Base-by-base conservation (phyloP, 345 rosid species). In the Psidium guajava region DNA sequence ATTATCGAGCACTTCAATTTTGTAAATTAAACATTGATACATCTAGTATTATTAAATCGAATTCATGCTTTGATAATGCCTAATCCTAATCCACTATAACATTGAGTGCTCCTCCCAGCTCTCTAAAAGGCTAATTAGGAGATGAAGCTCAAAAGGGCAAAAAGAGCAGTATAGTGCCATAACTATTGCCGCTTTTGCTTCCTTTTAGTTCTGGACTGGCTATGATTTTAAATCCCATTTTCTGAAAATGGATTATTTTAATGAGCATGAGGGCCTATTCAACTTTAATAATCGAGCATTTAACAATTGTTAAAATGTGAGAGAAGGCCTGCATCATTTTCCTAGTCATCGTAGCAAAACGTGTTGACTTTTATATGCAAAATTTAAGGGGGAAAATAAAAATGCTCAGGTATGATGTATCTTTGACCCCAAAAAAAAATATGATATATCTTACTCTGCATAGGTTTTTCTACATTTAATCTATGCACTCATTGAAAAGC, bases 81-180 rank as follows among this genome's bases (percentile, higher is more conserved):
- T n/a, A n/a, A n/a, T n/a, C n/a, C n/a, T n/a, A n/a, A n/a, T n/a
- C n/a, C n/a, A n/a, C n/a, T n/a, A n/a, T n/a, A n/a, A n/a, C n/a
- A n/a, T n/a, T n/a, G n/a, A n/a, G n/a, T 36, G 4, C 4, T 36
- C 40, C 2, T 4, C 4, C 2, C 4, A 4, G 2, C 4, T 2
- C 3, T 36, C 4, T 36, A 36, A 36, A 36, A n/a, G n/a, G n/a
- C n/a, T n/a, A n/a, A n/a, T 36, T 36, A 36, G 40, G 40, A 2
- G 40, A 36, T 36, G 40, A 36, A 36, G 40, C 40, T 36, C 40
- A 36, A 36, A 36, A 36, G 40, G 40, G 40, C 40, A 36, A n/a
- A n/a, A n/a, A n/a, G n/a, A n/a, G n/a, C n/a, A n/a, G 40, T 36
- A 36, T 36, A 2, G 40, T 36, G 40, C 40, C 40, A 36, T 36